Evolutionary conservation across 1,139 yeast species (phyloP), one percentile per base, ranked within the genome.

Genomic region (Kurtzmaniella natalensis): DNA sequence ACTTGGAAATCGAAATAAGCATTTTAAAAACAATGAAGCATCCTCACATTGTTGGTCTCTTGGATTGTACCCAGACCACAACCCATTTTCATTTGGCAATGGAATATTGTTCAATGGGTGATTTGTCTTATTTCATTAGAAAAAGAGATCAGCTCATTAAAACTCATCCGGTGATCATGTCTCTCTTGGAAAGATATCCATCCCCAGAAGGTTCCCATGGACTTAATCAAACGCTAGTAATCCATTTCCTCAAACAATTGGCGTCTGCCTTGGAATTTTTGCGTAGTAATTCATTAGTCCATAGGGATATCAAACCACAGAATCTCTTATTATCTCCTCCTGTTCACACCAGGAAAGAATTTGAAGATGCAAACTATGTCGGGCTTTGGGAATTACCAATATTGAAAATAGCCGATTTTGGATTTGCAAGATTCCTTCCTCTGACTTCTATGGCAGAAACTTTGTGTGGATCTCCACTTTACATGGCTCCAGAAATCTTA

Each of bases 401-500:
- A 13, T 69, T 92, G 43, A 89, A 92, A 55, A 81, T 92, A 40
- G 98, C 98, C 13, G 98, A 92, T 61, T 92, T 92, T 60, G 98
- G 98, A 1, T 94, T 92, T 64, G 98, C 98, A 5, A 71, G 98
- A 42, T 85, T 88, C 51, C 68, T 92, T 44, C 97, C 97, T 7
- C 80, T 85, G 31, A 84, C 96, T 1, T 81, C 95, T 2, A 71
- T 94, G 75, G 97, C 98, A 1, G 98, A 92, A 57, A 92, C 98
- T 3, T 66, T 92, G 43, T 92, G 98, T 67, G 98, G 98, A 1
- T 86, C 96, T 8, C 98, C 98, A 1, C 64, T 92, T 31, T 92
- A 94, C 57, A 92, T 92, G 98, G 98, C 98, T 0, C 98, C 98
- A 0, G 98, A 92, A 58, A 94, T 92, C 33, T 69, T 92, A 48